Evolutionary conservation across 2,329 filamentous ascomycete species (phyloP).

Genomic region (Cyclaneusma minus): DNA sequence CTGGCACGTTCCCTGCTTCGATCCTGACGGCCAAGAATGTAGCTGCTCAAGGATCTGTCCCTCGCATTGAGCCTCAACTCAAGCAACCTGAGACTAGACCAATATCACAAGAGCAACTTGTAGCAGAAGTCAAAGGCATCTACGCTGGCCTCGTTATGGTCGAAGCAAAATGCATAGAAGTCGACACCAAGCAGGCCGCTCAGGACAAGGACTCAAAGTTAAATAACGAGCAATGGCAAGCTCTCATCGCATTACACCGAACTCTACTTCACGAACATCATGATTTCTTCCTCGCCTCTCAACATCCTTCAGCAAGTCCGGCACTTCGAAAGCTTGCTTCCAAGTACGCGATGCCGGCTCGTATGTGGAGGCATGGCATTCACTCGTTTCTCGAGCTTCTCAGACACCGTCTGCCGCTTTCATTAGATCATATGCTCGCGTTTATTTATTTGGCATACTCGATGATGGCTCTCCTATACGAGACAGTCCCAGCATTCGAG

Average conservation of each 20-base stretch:
- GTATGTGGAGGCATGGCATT: conserved; percentile 92
- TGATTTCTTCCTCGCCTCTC: conserved; percentile 73
- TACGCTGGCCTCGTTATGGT: conserved; percentile 77
- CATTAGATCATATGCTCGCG: conserved; percentile 75
- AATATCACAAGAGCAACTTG: conserved; percentile 64
- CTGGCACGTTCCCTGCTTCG: not conserved
- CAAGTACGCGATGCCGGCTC: conserved; percentile 80
- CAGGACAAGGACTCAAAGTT: conserved; percentile 34
- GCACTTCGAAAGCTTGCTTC: conserved; percentile 52
- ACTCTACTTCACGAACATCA: conserved; percentile 72
- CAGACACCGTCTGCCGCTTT: conserved; percentile 56
- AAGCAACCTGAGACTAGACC: conserved; percentile 46
- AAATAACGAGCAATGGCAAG: conserved; percentile 64
- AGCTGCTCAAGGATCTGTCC: no score
- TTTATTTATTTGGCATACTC: conserved; percentile 85
- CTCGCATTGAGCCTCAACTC: not conserved
- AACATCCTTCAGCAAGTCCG: conserved; percentile 64
- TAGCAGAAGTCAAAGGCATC: conserved; percentile 69
- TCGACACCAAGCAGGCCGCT: conserved; percentile 49
- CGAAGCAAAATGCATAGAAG: conserved; percentile 74
- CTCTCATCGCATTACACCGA: conserved; percentile 65
- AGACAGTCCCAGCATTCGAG: conserved; percentile 69
- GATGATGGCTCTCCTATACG: conserved; percentile 76
- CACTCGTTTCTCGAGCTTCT: conserved; percentile 70
- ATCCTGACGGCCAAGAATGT: not conserved